A percentile compares a stretch with the other conserved stretches of the same genome.
phyloP scores from a whole-genome alignment of 306 rosid genomes.

The Quercus cerris region DNA sequence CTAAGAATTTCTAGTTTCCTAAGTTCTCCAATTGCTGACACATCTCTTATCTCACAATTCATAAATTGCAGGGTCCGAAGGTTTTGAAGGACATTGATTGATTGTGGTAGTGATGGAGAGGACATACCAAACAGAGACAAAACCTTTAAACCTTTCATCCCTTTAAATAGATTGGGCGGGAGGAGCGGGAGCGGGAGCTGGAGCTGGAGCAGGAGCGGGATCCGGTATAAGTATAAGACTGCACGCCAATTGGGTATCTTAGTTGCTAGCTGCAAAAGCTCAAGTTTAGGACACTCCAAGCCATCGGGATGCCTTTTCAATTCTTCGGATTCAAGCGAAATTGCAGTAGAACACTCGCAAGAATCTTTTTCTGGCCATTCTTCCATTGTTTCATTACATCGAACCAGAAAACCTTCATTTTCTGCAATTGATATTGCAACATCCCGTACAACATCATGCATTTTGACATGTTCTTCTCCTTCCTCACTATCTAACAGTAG shows the following conservation, averaged over 20 bases:
- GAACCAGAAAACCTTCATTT: not conserved
- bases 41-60: fast-evolving
- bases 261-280: not conserved
- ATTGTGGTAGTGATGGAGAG: not conserved
- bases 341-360: not conserved
- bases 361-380: not conserved
- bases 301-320: not conserved
- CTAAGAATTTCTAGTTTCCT: not conserved
- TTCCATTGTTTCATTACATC: not conserved
- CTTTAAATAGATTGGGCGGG: not conserved
- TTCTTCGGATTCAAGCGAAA: not conserved
- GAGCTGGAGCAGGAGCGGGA: no score
- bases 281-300: not conserved
- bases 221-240: no score
- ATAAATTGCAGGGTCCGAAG: not conserved
- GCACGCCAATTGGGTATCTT: no score
- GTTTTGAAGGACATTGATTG: not conserved
- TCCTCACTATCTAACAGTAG: not conserved
- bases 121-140: fast-evolving
- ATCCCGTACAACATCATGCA: not conserved
- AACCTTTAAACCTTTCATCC: not conserved
- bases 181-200: no score
- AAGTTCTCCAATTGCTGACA: not conserved
- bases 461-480: not conserved
- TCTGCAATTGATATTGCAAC: not conserved